Conservation (phyloP, 2,329 filamentous ascomycete species). For the Bipolaris gigantea region DNA sequence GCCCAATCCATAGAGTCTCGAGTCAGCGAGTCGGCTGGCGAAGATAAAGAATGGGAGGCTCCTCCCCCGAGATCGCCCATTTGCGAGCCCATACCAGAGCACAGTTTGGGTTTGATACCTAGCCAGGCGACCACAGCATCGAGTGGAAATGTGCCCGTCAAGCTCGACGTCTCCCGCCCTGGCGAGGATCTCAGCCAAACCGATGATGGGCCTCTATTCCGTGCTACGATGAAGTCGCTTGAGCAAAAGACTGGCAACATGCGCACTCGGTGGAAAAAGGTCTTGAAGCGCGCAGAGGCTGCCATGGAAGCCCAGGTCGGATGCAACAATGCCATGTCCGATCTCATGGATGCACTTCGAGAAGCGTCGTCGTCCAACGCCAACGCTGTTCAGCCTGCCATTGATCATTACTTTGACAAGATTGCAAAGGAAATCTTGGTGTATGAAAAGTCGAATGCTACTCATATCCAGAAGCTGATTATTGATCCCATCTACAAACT, state of each 20-base stretch:
- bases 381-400: conserved; percentile 92
- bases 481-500: conserved; percentile 91
- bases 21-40: conserved; percentile 70
- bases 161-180: conserved; percentile 86
- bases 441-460: conserved; percentile 83
- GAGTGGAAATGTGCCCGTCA: conserved; percentile 54
- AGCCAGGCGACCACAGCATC: conserved; percentile 45
- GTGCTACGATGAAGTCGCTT: conserved; percentile 92
- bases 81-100: conserved; percentile 53
- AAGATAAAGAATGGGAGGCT: conserved; percentile 46
- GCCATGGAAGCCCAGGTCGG: conserved; percentile 77
- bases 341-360: conserved; percentile 81
- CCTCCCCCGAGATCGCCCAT: conserved; percentile 51
- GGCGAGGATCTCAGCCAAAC: conserved; percentile 77
- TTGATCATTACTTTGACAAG: conserved; percentile 98
- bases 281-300: conserved; percentile 90
- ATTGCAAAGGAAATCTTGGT: conserved; percentile 86
- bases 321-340: conserved; percentile 81
- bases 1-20: conserved; percentile 84
- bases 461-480: conserved; percentile 86
- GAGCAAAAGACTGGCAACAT: conserved; percentile 97
- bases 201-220: conserved; percentile 92
- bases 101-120: conserved; percentile 49
- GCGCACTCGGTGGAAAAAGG: conserved; percentile 92
- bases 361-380: conserved; percentile 90